Base-by-base conservation (phyloP, 352 stramenopile species). In the Sclerospora graminicola region DNA sequence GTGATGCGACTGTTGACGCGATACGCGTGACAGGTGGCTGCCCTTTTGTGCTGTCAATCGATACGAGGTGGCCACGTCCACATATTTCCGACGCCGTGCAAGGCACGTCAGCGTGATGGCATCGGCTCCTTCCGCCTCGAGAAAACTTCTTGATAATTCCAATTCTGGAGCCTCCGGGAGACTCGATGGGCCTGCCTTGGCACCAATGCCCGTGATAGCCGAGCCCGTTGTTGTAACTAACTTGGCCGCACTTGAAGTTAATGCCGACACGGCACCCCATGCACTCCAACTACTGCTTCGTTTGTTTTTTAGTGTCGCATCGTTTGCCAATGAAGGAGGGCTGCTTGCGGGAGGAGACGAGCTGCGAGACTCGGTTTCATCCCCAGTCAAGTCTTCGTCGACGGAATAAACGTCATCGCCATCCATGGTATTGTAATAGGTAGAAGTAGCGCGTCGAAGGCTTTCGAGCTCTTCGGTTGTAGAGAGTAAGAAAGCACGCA, bases 381-480 rank as follows among this genome's bases (percentile, higher is more conserved):
- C 63, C 20, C 60, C 55, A 11, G 60, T 46, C 5, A 41, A 32
- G 10, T 74, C 55, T 10, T 69, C 61, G 27, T 78, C 59, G 6
- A 76, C 45, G 7, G 67, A 54, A 15, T 69, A 62, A n/a, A 55
- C 31, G 19, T 79, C 66, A 27, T 74, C 68, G 8, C 50, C 52
- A n/a, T 66, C 65, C 26, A 76, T 43, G 21, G 24, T 70, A 40
- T 42, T 64, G 41, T 68, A 63, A 20, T 68, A 64, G n/a, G 36
- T 56, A 5, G 42, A 59, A 18, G 66, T 69, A 0, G 69, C 60
- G 23, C 81, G 72, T 42, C 71, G 61, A 0, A 86, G 60, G 46
- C 70, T 73, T 49, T 89, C 79, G 1, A 91, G 58, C 42, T 91
- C 79, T 66, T 91, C 79, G 1, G 79, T 89, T 4, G 79, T 89